phyloP scores from a whole-genome alignment of 176 grass and related monocot genomes.

The Rhynchospora breviuscula region DNA sequence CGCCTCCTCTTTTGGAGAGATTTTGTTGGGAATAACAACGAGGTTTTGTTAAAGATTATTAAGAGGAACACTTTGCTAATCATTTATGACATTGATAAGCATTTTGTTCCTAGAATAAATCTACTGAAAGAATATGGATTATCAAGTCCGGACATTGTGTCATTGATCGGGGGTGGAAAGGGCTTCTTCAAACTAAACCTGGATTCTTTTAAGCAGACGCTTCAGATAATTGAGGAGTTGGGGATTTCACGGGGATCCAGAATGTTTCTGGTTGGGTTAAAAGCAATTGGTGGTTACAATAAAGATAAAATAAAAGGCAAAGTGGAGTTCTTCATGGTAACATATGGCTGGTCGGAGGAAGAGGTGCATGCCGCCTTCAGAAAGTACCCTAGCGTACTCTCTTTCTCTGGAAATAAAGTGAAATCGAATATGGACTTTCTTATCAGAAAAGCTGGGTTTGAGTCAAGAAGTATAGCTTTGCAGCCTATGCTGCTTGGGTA shows the following conservation, averaged over 20 bases:
- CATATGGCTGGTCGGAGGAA: background rate
- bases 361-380: background rate
- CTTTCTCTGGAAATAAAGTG: background rate
- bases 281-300: background rate
- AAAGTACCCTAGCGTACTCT: background rate
- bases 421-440: background rate
- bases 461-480: background rate
- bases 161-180: too few species aligned
- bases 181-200: too few species aligned
- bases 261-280: background rate
- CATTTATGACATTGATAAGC: background rate
- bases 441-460: background rate
- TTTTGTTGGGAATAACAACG: background rate
- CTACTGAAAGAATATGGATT: background rate
- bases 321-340: background rate
- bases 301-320: background rate
- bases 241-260: background rate
- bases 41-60: slow-evolving; percentile 1
- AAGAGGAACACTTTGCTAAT: background rate
- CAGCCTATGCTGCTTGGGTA: background rate
- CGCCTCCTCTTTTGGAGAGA: slow-evolving; percentile 21
- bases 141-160: background rate
- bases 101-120: background rate
- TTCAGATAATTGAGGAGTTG: background rate
- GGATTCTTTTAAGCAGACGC: background rate